These are phyloP conservation scores for Cladosporium colombiae DNA, from an alignment of 2,329 filamentous ascomycete species.

Conservation along the genomic window DNA sequence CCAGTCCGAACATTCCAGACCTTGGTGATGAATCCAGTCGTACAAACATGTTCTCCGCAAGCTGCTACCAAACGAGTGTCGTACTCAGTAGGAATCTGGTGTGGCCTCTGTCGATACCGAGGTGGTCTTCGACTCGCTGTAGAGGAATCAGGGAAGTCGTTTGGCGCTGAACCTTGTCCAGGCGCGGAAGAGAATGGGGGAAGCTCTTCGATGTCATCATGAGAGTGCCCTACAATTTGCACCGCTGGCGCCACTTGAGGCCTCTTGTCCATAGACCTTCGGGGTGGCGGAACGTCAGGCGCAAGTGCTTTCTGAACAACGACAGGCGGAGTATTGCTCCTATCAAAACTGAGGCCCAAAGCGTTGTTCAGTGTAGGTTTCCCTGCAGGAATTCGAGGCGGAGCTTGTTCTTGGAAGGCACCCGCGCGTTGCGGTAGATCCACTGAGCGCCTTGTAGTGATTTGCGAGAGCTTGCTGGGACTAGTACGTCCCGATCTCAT, in stretches of 20 bases:
- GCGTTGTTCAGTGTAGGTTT: slow-evolving; percentile 30
- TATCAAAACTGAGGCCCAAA: slow-evolving; percentile 33
- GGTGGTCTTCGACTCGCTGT: slow-evolving; percentile 83
- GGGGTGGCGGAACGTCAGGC: slow-evolving; percentile 38
- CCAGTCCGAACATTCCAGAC: slow-evolving; percentile 86
- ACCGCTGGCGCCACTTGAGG: slow-evolving; percentile 27
- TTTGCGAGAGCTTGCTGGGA: slow-evolving; percentile 25
- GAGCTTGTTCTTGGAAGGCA: slow-evolving; percentile 23
- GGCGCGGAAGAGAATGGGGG: slow-evolving; percentile 15
- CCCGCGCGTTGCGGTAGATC: slow-evolving; percentile 25
- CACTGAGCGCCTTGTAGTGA: slow-evolving; percentile 26
- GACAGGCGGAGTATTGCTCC: slow-evolving; percentile 17
- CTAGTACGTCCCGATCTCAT: slow-evolving; percentile 15
- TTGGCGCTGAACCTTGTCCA: slow-evolving; percentile 8
- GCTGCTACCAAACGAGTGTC: slow-evolving; percentile 85
- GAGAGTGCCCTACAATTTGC: slow-evolving; percentile 41
- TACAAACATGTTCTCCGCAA: slow-evolving; percentile 84
- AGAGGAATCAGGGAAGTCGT: slow-evolving; percentile 77
- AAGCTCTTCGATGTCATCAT: slow-evolving; percentile 47
- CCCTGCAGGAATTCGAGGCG: slow-evolving; percentile 32
- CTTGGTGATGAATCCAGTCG: slow-evolving; percentile 80
- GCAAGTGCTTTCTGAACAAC: slow-evolving; percentile 24
- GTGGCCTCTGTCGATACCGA: slow-evolving; percentile 67
- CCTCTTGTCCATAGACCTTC: slow-evolving; percentile 33
- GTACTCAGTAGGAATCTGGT: slow-evolving; percentile 79